Base-by-base conservation (phyloP, 2,329 filamentous ascomycete genomes). In the Clathrospora elynae region DNA sequence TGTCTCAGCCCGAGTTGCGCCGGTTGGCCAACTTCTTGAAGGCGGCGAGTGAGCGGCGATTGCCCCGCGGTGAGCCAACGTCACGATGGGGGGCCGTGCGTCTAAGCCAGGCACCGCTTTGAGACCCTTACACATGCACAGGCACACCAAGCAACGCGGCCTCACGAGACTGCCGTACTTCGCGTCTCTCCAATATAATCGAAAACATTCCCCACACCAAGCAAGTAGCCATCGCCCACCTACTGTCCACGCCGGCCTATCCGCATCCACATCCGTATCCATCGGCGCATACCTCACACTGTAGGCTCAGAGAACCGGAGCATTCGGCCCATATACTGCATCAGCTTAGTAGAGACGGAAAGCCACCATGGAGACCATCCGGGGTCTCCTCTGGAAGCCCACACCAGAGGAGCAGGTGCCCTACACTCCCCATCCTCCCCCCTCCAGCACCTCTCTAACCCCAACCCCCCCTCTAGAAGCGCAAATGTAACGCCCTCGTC, bases 401-500 rank as follows among this genome's bases (percentile, higher is more conserved):
- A 91, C 95, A 67, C 93, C 93, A 30, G 87, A 95, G 72, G 87
- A 87, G 52, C 92, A 99, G 80, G 92, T 96, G 77, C 56, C 40
- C 9, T 6, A 23, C 6, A 20, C 23, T 18, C 34, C 31, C 34
- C 31, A 32, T 19, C 34, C 36, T 18, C 22, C 20, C 39, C 6
- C 11, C 9, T 12, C 4, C 20, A 12, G 13, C 35, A 24, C 45
- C 14, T 18, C 22, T n/a, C 24, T 13, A 13, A 7, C 10, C 24
- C 32, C 51, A 62, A 51, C 64, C 48, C 20, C 6, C 6, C 10
- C 11, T 18, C 10, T 61, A 99, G 92, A 86, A 93, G 74, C 86
- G 91, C 53, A 97, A 96, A 85, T 97, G 92, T 74, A 96, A 96
- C 72, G 78, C 83, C 49, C 82, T 97, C 50, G 87, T 99, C 62